Base-by-base conservation (phyloP, 441 rosid species). In the Mallotus repandus region DNA sequence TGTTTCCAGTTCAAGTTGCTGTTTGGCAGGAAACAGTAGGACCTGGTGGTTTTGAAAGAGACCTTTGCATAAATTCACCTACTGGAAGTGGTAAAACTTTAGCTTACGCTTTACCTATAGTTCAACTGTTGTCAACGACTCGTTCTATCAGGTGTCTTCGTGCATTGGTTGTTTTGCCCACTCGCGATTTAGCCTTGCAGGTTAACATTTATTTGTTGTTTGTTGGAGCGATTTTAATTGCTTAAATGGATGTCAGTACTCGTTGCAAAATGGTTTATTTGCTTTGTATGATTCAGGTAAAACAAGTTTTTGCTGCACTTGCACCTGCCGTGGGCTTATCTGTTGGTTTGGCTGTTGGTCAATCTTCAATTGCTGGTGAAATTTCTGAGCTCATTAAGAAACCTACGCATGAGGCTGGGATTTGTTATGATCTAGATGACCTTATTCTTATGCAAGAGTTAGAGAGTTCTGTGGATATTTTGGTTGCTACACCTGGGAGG, bases 401-500 rank as follows among this genome's bases (percentile, higher is more conserved):
- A 69, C 96, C 97, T 41, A 80, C 85, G 81, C 86, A 87, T 57
- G 96, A 96, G 81, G 94, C 90, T 9, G 96, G 97, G 68, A 89
- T 88, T 70, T 96, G 97, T 79, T 96, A 84, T 82, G 97, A 91
- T 71, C 94, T 89, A 0, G 90, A 87, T 45, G 86, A 87, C 81
- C 16, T 81, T 49, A 80, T 85, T 81, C 19, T 81, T 48, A 81
- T 85, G 4, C 85, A 64, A 8, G 84, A 77, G 76, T 79, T 90
- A 58, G 86, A 90, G 73, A 87, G 91, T 86, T 81, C 92, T 14
- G 98, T 93, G 61, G 98, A 96, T 78, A 90, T 96, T 86, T 81
- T 93, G 83, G 93, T 96, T 68, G 98, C 98, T 58, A 96, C 99
- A 66, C 99, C 98, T 1, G 98, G 99, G 78, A 89, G 99, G 83